These are phyloP conservation scores for Myochromella boudieri DNA, from an alignment of 768 basidiomycete genomes.

Conservation along the genomic window DNA sequence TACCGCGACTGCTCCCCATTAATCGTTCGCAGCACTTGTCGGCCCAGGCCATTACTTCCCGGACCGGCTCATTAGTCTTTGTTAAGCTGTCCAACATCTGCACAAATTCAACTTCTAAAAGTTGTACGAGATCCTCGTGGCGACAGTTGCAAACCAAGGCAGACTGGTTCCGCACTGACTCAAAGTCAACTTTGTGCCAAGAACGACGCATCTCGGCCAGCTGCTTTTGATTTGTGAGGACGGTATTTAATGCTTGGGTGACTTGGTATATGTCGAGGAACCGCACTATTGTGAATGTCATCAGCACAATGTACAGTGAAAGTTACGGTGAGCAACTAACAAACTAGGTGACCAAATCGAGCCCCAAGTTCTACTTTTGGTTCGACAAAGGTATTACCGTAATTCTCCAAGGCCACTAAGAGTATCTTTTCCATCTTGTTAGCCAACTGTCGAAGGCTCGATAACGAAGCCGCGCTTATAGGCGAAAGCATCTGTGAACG, in stretches of 20 bases:
- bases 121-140: slow-evolving; percentile 83
- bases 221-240: slow-evolving; percentile 85
- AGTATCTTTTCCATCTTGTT: slow-evolving; percentile 92
- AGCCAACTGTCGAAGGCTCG: slow-evolving; percentile 76
- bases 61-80: slow-evolving; percentile 77
- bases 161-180: slow-evolving; percentile 90
- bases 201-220: slow-evolving; percentile 83
- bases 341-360: slow-evolving; percentile 86
- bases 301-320: slow-evolving; percentile 8
- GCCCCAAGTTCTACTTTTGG: slow-evolving; percentile 90
- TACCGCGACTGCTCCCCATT: slow-evolving; percentile 67
- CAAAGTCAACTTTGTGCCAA: slow-evolving; percentile 88
- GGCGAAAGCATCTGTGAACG: slow-evolving; percentile 83
- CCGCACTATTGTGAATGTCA: slow-evolving; percentile 54
- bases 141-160: slow-evolving; percentile 92
- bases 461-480: slow-evolving; percentile 64
- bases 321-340: slow-evolving; percentile 32
- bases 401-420: slow-evolving; percentile 75
- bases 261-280: slow-evolving; percentile 93
- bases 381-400: slow-evolving; percentile 87
- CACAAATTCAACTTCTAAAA: slow-evolving; percentile 84
- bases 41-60: slow-evolving; percentile 89
- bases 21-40: slow-evolving; percentile 86
- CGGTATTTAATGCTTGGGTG: slow-evolving; percentile 85
- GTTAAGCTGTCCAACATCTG: slow-evolving; percentile 67